Conservation (phyloP, 768 basidiomycete genomes). For the Serendipita indica region DNA sequence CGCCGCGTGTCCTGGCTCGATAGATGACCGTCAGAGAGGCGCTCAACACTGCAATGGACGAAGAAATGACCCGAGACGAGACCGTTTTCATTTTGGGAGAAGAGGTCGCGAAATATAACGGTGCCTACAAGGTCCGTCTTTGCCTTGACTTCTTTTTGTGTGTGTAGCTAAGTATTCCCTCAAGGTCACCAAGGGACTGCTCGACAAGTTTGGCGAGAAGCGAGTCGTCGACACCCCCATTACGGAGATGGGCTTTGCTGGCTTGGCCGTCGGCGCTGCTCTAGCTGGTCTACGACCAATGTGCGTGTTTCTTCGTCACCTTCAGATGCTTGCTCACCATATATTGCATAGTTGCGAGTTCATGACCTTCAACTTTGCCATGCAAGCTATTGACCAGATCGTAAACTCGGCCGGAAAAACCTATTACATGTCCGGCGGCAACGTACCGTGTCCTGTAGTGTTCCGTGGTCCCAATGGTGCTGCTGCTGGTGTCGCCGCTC, state of each 20-base stretch:
- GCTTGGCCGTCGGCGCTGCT: slow-evolving; percentile 88
- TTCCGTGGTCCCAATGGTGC: slow-evolving; percentile 99
- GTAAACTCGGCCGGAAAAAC: slow-evolving; percentile 99
- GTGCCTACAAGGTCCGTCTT: slow-evolving; percentile 72
- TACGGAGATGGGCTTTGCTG: slow-evolving; percentile 98
- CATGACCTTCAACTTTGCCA: slow-evolving; percentile 99
- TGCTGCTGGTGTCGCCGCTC: slow-evolving; percentile 88
- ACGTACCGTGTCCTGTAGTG: slow-evolving; percentile 94
- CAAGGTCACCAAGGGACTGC: slow-evolving; percentile 92
- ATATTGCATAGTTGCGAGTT: slow-evolving; percentile 70
- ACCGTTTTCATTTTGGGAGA: slow-evolving; percentile 91
- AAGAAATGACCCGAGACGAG: slow-evolving; percentile 96
- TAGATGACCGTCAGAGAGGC: slow-evolving; percentile 99
- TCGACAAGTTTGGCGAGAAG: slow-evolving; percentile 98
- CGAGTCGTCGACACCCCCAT: slow-evolving; percentile 95
- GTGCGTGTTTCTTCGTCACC: slow-evolving; percentile 29
- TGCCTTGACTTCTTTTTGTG: neutral
- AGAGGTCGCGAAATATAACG: slow-evolving; percentile 97
- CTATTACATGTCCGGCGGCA: slow-evolving; percentile 99
- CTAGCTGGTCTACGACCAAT: slow-evolving; percentile 89
- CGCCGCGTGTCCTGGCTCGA: neutral
- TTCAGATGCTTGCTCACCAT: neutral
- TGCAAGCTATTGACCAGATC: slow-evolving; percentile 99
- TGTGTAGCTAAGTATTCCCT: slow-evolving; percentile 14
- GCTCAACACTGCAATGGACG: slow-evolving; percentile 95